Conservation (phyloP, 2,329 filamentous ascomycete genomes). For the Bipolaris victoriae region DNA sequence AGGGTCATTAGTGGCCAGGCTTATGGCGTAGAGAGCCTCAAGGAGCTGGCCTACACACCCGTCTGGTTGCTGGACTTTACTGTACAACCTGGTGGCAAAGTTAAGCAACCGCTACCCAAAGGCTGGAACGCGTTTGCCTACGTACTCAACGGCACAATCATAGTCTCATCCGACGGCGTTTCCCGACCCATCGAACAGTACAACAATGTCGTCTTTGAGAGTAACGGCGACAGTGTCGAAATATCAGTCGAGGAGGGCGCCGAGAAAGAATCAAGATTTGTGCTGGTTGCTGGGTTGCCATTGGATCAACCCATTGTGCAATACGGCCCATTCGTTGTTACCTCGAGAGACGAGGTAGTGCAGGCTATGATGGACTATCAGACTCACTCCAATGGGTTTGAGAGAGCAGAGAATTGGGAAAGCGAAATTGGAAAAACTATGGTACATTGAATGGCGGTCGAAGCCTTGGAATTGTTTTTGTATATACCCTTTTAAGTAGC, state of each 20-base stretch:
- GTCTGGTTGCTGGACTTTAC: conserved; percentile 93
- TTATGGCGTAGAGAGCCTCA: conserved; percentile 82
- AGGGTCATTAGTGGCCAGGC: conserved; percentile 91
- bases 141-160: conserved; percentile 74
- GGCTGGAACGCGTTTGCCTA: conserved; percentile 94
- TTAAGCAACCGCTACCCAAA: conserved; percentile 75
- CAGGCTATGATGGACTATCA: conserved; percentile 49
- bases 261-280: conserved; percentile 63
- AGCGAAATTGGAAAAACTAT: conserved; percentile 66
- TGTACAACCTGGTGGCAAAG: conserved; percentile 76
- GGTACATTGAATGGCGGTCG: conserved; percentile 28
- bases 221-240: conserved; percentile 76
- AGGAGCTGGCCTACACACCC: conserved; percentile 92
- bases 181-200: conserved; percentile 66
- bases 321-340: conserved; percentile 50
- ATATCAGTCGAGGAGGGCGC: conserved; percentile 71
- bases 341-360: conserved; percentile 45
- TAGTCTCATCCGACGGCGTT: conserved; percentile 55
- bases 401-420: conserved; percentile 77
- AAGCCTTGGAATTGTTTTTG: neutral
- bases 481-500: neutral
- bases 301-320: conserved; percentile 50
- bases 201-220: conserved; percentile 89
- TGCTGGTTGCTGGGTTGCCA: conserved; percentile 77
- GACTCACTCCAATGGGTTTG: conserved; percentile 47